Evolutionary conservation across 768 basidiomycete genomes (phyloP).

Genomic region (Podaxis rugospora): DNA sequence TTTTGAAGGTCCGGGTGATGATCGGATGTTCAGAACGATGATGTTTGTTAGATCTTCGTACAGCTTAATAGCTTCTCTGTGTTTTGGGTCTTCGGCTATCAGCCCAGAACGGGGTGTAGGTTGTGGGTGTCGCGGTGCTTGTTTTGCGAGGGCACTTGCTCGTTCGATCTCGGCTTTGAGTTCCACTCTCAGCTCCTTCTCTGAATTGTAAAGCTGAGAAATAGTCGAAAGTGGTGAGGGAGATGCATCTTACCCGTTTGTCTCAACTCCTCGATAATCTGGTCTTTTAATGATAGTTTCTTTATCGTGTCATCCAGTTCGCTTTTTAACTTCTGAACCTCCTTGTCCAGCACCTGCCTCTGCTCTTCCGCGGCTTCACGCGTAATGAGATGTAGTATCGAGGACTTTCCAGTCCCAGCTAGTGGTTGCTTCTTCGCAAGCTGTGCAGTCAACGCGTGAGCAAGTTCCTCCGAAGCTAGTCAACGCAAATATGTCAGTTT

Average conservation of each 20-base stretch:
- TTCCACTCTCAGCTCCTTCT: constrained; percentile 46
- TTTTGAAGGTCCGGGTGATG: constrained; percentile 29
- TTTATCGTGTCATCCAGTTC: constrained; percentile 38
- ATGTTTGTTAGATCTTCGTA: constrained; percentile 89
- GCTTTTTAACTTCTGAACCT: constrained; percentile 40
- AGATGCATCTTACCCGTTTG: constrained; percentile 37
- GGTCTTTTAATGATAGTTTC: constrained; percentile 38
- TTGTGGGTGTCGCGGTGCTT: constrained; percentile 36
- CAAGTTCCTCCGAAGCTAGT: constrained; percentile 56
- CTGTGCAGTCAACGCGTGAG: constrained; percentile 51
- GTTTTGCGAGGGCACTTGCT: constrained; percentile 37
- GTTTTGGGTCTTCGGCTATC: constrained; percentile 49
- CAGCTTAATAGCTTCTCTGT: constrained; percentile 57
- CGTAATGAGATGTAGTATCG: constrained; percentile 63
- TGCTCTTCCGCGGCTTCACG: constrained; percentile 73
- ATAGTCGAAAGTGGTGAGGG: neutral
- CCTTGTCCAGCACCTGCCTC: constrained; percentile 28
- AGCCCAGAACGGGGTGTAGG: constrained; percentile 33
- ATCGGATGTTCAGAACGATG: constrained; percentile 59
- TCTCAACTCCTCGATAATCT: constrained; percentile 41
- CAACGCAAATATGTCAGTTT: constrained; percentile 6
- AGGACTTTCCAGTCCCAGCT: constrained; percentile 40
- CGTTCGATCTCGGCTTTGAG: constrained; percentile 63
- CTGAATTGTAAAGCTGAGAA: constrained; percentile 27
- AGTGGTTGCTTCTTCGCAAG: constrained; percentile 53